Conservation (phyloP, 1,284 basidiomycete species). For the Cutaneotrichosporon sp. region DNA sequence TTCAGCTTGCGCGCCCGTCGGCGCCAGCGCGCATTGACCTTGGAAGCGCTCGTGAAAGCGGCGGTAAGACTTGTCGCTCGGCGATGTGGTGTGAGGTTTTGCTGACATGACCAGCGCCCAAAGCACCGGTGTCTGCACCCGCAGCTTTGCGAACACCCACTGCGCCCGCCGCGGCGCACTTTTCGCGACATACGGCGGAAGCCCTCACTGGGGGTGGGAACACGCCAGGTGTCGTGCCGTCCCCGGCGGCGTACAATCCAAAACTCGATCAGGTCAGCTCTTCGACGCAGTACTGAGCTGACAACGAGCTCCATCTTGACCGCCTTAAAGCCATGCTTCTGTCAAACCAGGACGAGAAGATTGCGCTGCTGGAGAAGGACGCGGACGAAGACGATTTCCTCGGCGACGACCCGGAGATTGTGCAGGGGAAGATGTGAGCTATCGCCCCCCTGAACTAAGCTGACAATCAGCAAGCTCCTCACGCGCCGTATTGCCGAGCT, state of each 20-base stretch:
- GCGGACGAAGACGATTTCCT: constrained; percentile 19
- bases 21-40: too few relatives aligned
- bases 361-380: constrained; percentile 24
- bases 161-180: too few relatives aligned
- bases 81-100: too few relatives aligned
- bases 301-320: constrained; percentile 23
- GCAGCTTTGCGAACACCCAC: too few relatives aligned
- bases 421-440: constrained; percentile 30
- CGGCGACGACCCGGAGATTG: constrained; percentile 36
- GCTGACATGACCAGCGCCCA: too few relatives aligned
- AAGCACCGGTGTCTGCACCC: too few relatives aligned
- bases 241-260: background rate
- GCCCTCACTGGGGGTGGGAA: too few relatives aligned
- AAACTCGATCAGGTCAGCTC: background rate
- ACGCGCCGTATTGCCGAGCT: constrained; percentile 35
- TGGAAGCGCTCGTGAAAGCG: too few relatives aligned
- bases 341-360: constrained; percentile 32
- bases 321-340: constrained; percentile 30
- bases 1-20: constrained; percentile 1
- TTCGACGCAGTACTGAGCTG: background rate
- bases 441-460: background rate
- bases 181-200: too few relatives aligned
- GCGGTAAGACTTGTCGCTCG: too few relatives aligned
- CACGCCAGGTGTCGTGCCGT: too few relatives aligned
- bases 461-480: constrained; percentile 19